Conservation (phyloP, 2,329 filamentous ascomycete genomes). For the Shiraia bambusicola region DNA sequence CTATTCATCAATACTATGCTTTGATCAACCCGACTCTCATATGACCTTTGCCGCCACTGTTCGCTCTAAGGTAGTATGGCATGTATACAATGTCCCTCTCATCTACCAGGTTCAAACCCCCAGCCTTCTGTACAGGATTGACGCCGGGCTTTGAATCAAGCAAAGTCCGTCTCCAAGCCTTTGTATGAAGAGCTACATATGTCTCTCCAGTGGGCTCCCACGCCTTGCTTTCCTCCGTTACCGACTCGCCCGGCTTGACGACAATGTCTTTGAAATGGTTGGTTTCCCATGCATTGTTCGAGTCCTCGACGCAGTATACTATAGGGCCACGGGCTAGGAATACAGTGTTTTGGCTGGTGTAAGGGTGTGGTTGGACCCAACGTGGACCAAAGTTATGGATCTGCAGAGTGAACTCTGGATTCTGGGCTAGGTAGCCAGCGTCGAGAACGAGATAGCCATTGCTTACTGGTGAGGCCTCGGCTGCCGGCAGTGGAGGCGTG, state of each 20-base stretch:
- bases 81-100: constrained; percentile 8
- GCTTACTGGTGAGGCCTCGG: constrained; percentile 31
- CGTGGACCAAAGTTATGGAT: constrained; percentile 50
- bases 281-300: constrained; percentile 8
- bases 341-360: constrained; percentile 57
- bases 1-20: background rate
- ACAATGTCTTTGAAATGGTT: constrained; percentile 12
- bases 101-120: background rate
- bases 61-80: constrained; percentile 11
- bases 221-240: constrained; percentile 3
- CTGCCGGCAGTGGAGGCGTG: constrained; percentile 7
- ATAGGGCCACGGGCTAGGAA: constrained; percentile 28
- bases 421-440: background rate
- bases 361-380: constrained; percentile 56
- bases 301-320: constrained; percentile 12
- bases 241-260: constrained; percentile 1
- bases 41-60: constrained; percentile 10
- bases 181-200: constrained; percentile 5
- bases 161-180: constrained; percentile 4
- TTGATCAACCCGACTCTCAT: constrained; percentile 10
- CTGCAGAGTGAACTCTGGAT: constrained; percentile 47
- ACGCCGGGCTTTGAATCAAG: constrained; percentile 1
- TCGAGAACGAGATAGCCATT: constrained; percentile 5
- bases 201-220: constrained; percentile 6
- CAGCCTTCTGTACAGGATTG: background rate